Evolutionary conservation across 2,329 filamentous ascomycete genomes (phyloP).

Genomic region (Talaromyces verruculosus): DNA sequence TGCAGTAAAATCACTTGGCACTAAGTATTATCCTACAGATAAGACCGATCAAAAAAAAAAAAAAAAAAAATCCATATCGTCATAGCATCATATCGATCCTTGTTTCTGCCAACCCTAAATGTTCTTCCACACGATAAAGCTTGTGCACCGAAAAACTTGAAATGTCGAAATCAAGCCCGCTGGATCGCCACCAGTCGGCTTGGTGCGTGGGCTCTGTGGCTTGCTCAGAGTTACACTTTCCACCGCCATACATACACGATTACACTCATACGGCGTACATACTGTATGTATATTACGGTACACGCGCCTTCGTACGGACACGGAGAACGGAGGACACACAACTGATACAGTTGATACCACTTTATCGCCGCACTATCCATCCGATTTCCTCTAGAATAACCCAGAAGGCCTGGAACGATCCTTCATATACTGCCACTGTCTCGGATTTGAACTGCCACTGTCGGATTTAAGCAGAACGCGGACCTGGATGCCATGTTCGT

Average conservation of each 20-base stretch:
- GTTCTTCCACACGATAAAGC: conserved; percentile 2
- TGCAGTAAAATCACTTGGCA: not conserved
- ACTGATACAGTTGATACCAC: not conserved
- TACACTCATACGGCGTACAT: not conserved
- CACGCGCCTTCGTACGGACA: not conserved
- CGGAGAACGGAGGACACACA: not conserved
- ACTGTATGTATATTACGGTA: not conserved
- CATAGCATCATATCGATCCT: not conserved
- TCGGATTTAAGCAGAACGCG: not conserved
- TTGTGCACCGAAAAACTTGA: conserved; percentile 4
- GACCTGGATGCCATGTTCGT: not conserved
- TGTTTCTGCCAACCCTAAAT: not conserved
- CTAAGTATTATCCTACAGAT: not conserved
- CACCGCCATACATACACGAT: not conserved
- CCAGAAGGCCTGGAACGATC: conserved; percentile 4
- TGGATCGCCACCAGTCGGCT: conserved; percentile 3
- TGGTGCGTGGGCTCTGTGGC: conserved; percentile 4
- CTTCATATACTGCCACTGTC: not conserved
- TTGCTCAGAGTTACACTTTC: conserved; percentile 1
- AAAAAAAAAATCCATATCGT: not conserved
- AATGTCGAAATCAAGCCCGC: not conserved
- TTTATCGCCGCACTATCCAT: not conserved
- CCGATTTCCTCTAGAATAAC: not conserved
- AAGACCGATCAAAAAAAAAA: not conserved
- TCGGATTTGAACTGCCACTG: not conserved